Base-by-base conservation (phyloP, 1,139 yeast species). In the Candida albicans region DNA sequence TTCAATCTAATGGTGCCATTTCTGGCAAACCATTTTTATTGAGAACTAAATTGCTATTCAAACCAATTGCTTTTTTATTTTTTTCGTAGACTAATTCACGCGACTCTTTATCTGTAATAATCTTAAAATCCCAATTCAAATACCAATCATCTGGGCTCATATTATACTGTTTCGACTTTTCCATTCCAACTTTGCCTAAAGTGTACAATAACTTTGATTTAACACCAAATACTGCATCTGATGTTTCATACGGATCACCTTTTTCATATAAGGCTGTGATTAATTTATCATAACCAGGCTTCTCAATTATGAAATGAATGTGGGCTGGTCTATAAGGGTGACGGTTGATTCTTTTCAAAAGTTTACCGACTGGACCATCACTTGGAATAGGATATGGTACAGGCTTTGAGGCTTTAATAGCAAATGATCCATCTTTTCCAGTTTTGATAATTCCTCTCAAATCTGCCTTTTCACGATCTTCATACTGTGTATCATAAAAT, bases 281-380 rank as follows among this genome's bases (percentile, higher is more conserved):
- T 36, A 65, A 55, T 37, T 50, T 53, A 40, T 63, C 66, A 47
- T 53, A 64, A 12, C 67, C 67, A 13, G 53, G 53, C 43, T 55
- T 58, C 35, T 58, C 56, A 36, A 63, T 62, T 33, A 59, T 44
- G 47, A 58, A 68, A 50, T 67, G 73, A 36, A 67, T 57, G 44
- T 68, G 73, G 7, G 68, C 62, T 10, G 73, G 73, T 44, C 73
- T 56, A 50, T 56, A 62, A 32, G 73, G 73, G 46, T 67, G 73
- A 47, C 72, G 56, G 41, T 60, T 61, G 43, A 67, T 57, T 24
- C 48, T 43, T 39, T 59, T 52, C 42, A 67, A 55, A 40, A 67
- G 48, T 37, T 55, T 51, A 12, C 73, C 73, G 8, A 65, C 72
- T 3, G 73, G 73, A 2, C 73, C 73, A 52, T 67, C 72, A 48